A percentile compares a stretch with the other conserved stretches of the same genome.
Evolutionary conservation across 441 rosid species (phyloP).

Genomic region (Adansonia gregorii): DNA sequence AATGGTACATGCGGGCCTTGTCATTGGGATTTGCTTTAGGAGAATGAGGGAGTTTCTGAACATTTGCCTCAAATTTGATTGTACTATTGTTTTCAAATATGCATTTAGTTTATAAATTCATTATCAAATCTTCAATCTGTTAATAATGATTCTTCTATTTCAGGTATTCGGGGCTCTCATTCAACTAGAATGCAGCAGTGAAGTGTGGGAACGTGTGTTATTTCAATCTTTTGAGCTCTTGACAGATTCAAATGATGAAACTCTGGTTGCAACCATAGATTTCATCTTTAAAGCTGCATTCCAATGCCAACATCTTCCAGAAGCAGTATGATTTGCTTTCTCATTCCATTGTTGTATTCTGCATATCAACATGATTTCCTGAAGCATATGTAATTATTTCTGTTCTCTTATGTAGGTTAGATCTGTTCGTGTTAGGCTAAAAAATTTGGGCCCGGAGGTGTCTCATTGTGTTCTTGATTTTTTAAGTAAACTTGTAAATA

Average conservation of each 20-base stretch:
- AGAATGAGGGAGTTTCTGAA: conserved; percentile 21
- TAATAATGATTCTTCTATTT: conserved; percentile 30
- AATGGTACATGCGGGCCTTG: not conserved
- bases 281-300: conserved; percentile 90
- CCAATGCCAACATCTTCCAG: conserved; percentile 88
- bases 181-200: conserved; percentile 86
- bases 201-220: conserved; percentile 83
- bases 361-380: conserved; percentile 7
- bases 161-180: conserved; percentile 92
- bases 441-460: conserved; percentile 76
- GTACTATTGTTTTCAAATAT: not conserved
- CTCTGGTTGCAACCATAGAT: conserved; percentile 80
- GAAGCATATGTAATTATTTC: conserved; percentile 28
- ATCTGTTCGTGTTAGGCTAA: conserved; percentile 84
- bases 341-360: conserved; percentile 11
- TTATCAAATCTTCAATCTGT: conserved; percentile 17
- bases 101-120: not conserved
- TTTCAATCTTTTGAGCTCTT: conserved; percentile 77
- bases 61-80: conserved; percentile 27
- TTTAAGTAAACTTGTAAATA: conserved; percentile 85
- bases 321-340: conserved; percentile 69
- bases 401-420: conserved; percentile 64
- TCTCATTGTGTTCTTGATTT: conserved; percentile 84
- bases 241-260: conserved; percentile 74
- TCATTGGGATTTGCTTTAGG: conserved; percentile 5